These are phyloP conservation scores for Aureobasidium sp. DNA, from an alignment of 2,329 filamentous ascomycete species.

Conservation along the genomic window DNA sequence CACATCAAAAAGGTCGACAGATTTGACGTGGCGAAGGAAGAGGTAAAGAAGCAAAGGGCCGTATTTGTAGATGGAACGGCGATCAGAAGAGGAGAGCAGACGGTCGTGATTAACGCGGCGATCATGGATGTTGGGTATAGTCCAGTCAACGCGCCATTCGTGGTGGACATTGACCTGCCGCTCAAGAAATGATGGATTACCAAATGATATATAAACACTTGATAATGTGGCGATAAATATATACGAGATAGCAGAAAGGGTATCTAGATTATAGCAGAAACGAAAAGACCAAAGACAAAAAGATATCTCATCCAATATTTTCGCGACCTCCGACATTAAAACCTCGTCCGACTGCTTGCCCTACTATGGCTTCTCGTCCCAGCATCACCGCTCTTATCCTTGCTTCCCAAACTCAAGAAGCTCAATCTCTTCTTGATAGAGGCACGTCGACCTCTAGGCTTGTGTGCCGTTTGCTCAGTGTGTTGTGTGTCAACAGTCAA, in stretches of 20 bases:
- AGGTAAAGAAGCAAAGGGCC: slow-evolving; percentile 24
- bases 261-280: slow-evolving; percentile 1
- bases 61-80: slow-evolving; percentile 28
- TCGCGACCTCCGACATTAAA: neutral
- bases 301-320: neutral
- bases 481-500: neutral
- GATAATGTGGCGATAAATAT: neutral
- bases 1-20: slow-evolving; percentile 17
- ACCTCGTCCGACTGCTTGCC: slow-evolving; percentile 3
- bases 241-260: slow-evolving; percentile 1
- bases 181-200: neutral
- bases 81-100: slow-evolving; percentile 44
- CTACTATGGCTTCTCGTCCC: neutral
- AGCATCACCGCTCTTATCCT: neutral
- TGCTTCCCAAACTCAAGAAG: slow-evolving; percentile 14
- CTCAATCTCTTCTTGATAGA: slow-evolving; percentile 16
- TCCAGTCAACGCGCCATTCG: slow-evolving; percentile 48
- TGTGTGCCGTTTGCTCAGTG: neutral
- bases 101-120: slow-evolving; percentile 52
- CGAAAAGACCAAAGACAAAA: neutral
- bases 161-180: slow-evolving; percentile 48
- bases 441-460: neutral
- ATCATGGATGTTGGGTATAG: slow-evolving; percentile 46
- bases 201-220: no score
- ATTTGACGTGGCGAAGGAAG: slow-evolving; percentile 17